phyloP scores from a whole-genome alignment of 139 green algal species.

The Tetratostichococcus sp. region DNA sequence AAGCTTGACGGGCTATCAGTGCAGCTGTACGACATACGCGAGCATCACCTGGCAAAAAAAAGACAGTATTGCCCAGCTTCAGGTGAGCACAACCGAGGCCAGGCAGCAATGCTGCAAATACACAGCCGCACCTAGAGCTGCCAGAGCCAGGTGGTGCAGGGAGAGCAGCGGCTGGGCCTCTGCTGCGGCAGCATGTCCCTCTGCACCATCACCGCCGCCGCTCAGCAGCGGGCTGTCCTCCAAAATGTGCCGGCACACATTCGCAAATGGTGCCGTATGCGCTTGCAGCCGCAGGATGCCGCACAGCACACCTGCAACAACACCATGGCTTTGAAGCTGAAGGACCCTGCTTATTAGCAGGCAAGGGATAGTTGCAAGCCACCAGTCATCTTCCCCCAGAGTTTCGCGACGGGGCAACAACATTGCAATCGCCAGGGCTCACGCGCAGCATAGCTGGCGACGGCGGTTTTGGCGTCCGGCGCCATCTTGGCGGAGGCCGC shows the following conservation, averaged over 20 bases:
- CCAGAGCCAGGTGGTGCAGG: neutral
- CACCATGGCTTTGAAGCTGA: neutral
- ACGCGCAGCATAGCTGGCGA: slow-evolving; percentile 22
- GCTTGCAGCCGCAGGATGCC: neutral
- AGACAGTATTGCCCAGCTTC: too few species aligned
- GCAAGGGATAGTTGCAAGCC: too few species aligned
- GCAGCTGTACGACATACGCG: too few species aligned
- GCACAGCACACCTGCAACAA: slow-evolving; percentile 2
- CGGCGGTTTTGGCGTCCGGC: slow-evolving; percentile 7
- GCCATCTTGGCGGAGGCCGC: slow-evolving; percentile 32
- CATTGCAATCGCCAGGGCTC: neutral
- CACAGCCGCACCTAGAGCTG: neutral
- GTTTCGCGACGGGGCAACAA: too few species aligned
- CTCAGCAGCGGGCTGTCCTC: neutral
- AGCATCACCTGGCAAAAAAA: too few species aligned
- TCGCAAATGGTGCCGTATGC: neutral
- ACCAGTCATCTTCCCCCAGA: too few species aligned
- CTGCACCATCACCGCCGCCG: neutral
- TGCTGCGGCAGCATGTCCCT: neutral
- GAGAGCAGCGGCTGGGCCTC: neutral
- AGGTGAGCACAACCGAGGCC: too few species aligned
- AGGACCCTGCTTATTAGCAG: too few species aligned
- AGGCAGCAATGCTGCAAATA: too few species aligned
- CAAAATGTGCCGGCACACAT: neutral
- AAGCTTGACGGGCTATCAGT: too few species aligned